phyloP scores from a whole-genome alignment of 140 eudicot genomes.

The Flaveria floridana region DNA sequence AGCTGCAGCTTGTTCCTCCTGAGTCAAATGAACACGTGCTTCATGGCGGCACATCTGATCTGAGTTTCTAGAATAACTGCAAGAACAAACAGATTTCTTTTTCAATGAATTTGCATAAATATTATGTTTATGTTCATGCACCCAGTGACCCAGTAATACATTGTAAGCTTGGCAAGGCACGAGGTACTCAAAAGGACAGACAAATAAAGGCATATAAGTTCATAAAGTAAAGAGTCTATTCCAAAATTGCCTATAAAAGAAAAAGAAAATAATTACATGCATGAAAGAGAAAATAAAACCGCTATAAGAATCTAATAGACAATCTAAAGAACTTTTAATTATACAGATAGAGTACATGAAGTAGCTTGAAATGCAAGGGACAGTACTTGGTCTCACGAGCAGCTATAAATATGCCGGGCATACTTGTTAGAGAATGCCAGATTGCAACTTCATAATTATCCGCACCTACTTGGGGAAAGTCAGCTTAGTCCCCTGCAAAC shows the following conservation, averaged over 20 bases:
- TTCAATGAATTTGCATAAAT: conserved; percentile 36
- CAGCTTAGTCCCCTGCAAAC: conserved; percentile 32
- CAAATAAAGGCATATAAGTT: conserved; percentile 15
- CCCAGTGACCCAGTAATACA: conserved; percentile 25
- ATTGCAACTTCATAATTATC: conserved; percentile 41
- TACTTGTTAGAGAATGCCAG: conserved; percentile 50
- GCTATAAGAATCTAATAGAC: conserved; percentile 29
- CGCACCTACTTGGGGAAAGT: conserved; percentile 28
- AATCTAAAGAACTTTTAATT: conserved; percentile 21
- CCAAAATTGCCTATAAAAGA: conserved; percentile 20
- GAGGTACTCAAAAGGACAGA: conserved; percentile 32
- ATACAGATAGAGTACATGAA: conserved; percentile 23
- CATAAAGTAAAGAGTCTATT: conserved; percentile 18
- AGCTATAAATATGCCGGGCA: conserved; percentile 93
- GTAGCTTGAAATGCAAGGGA: conserved; percentile 32
- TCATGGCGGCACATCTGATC: conserved; percentile 93
- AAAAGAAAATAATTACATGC: conserved; percentile 20
- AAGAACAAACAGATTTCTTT: conserved; percentile 53
- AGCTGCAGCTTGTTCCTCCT: conserved; percentile 83
- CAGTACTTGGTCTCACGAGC: conserved; percentile 85
- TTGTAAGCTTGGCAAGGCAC: conserved; percentile 25
- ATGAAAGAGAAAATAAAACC: conserved; percentile 21
- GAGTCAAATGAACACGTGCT: conserved; percentile 64
- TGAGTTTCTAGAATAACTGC: conserved; percentile 73
- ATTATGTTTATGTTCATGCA: conserved; percentile 26